Percentiles rank a stretch among this genome's conserved stretches.
Evolutionary conservation across 345 rosid genomes (phyloP).

Genomic region (Eucalyptus cladocalyx): DNA sequence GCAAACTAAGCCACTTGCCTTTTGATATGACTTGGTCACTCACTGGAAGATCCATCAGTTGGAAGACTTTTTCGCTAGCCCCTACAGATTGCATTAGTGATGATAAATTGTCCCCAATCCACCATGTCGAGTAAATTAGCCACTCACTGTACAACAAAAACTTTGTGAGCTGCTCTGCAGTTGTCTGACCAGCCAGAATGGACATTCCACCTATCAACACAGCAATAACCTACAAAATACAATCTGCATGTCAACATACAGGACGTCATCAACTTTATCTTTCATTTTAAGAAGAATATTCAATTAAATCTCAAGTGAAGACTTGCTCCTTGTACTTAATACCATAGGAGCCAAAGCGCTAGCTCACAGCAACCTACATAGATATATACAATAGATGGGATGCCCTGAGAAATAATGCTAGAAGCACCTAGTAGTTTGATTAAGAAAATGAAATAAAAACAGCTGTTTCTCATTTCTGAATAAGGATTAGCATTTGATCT

Average conservation of each 20-base stretch:
- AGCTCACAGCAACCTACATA: background rate
- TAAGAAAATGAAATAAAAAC: background rate
- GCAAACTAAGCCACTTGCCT: slow-evolving; percentile 39
- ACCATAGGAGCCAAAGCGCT: background rate
- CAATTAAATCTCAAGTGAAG: background rate
- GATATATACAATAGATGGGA: background rate
- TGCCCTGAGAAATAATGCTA: background rate
- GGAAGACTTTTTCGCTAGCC: slow-evolving; percentile 98
- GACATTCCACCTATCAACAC: slow-evolving; percentile 85
- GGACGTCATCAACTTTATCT: background rate
- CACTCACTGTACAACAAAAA: slow-evolving; percentile 92
- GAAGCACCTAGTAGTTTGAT: background rate
- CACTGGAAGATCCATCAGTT: slow-evolving; percentile 86
- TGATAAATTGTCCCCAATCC: slow-evolving; percentile 92
- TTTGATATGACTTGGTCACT: slow-evolving; percentile 66
- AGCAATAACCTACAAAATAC: slow-evolving; percentile 57
- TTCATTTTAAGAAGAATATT: background rate
- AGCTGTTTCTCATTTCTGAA: background rate
- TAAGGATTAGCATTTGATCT: background rate
- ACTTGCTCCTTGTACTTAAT: background rate
- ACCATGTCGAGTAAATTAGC: slow-evolving; percentile 96
- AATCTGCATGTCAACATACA: background rate
- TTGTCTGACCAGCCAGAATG: slow-evolving; percentile 74
- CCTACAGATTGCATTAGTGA: slow-evolving; percentile 95
- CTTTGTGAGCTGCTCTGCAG: slow-evolving; percentile 93